These are phyloP conservation scores for Fusarium sacchari DNA, from an alignment of 2,329 filamentous ascomycete species.

Conservation along the genomic window DNA sequence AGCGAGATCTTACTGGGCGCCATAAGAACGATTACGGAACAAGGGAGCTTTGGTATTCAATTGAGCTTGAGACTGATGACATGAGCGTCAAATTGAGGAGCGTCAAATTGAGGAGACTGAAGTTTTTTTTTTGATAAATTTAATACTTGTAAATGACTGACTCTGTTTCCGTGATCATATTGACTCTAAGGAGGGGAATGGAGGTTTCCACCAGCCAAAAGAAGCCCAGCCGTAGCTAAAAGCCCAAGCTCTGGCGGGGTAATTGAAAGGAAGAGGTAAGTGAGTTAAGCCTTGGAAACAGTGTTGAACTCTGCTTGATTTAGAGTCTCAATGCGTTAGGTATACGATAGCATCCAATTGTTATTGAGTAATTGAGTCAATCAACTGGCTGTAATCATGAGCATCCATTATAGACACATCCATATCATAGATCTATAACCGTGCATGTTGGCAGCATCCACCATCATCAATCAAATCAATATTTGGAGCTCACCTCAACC, in stretches of 20 bases:
- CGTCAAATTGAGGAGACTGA: neutral
- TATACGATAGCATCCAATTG: neutral
- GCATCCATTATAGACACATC: neutral
- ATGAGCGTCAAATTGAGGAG: too few relatives aligned
- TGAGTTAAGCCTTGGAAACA: neutral
- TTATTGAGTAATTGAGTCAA: neutral
- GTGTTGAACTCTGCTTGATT: neutral
- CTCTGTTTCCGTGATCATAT: neutral
- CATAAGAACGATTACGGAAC: neutral
- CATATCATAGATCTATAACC: neutral
- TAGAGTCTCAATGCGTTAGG: neutral
- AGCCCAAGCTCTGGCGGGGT: slow-evolving; percentile 39
- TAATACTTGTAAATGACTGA: neutral
- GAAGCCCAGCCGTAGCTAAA: slow-evolving; percentile 14
- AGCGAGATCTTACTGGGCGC: neutral
- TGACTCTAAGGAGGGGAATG: slow-evolving; percentile 1
- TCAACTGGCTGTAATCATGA: slow-evolving; percentile 1
- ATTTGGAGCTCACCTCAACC: slow-evolving; percentile 10
- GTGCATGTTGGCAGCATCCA: neutral
- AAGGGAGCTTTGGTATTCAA: neutral
- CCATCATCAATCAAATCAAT: too few relatives aligned
- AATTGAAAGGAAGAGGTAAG: slow-evolving; percentile 4
- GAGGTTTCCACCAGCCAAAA: neutral
- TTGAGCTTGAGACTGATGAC: neutral
- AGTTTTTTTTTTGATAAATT: neutral